These are phyloP conservation scores for Guillardia theta DNA, from an alignment of 78 protist species.

Conservation along the genomic window DNA sequence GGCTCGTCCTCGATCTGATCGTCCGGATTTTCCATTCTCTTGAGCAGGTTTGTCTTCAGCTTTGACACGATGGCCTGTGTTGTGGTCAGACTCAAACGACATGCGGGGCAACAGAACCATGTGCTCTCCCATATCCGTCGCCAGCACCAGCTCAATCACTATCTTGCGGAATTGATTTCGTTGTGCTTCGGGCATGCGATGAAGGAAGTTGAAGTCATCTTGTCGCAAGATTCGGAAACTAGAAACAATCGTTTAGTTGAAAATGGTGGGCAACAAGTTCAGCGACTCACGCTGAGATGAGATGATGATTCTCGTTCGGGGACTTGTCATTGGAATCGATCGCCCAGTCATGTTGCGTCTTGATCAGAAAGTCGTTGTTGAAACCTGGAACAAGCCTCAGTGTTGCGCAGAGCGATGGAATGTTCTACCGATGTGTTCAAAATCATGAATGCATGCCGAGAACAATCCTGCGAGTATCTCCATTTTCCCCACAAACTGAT, in stretches of 20 bases:
- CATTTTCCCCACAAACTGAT: background rate
- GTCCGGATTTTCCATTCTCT: conserved; percentile 11
- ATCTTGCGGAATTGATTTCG: background rate
- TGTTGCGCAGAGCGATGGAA: too few species aligned
- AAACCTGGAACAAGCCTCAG: too few species aligned
- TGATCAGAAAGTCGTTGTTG: conserved; percentile 13
- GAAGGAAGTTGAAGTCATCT: background rate
- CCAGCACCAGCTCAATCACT: background rate
- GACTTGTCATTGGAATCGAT: conserved; percentile 10
- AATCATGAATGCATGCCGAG: background rate
- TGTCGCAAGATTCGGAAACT: background rate
- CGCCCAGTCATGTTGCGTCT: background rate
- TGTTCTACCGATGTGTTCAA: too few species aligned
- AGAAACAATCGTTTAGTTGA: too few species aligned
- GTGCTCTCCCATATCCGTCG: background rate
- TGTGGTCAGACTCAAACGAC: too few species aligned
- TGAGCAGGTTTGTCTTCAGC: background rate
- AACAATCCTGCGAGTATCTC: background rate
- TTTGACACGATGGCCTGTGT: background rate
- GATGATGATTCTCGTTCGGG: conserved; percentile 34
- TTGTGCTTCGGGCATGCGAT: background rate
- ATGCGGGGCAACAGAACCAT: too few species aligned
- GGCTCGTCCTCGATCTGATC: conserved; percentile 11
- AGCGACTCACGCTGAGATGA: too few species aligned
- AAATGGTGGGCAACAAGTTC: too few species aligned